Conservation (phyloP, 2,329 filamentous ascomycete species). For the Colletotrichum phormii region DNA sequence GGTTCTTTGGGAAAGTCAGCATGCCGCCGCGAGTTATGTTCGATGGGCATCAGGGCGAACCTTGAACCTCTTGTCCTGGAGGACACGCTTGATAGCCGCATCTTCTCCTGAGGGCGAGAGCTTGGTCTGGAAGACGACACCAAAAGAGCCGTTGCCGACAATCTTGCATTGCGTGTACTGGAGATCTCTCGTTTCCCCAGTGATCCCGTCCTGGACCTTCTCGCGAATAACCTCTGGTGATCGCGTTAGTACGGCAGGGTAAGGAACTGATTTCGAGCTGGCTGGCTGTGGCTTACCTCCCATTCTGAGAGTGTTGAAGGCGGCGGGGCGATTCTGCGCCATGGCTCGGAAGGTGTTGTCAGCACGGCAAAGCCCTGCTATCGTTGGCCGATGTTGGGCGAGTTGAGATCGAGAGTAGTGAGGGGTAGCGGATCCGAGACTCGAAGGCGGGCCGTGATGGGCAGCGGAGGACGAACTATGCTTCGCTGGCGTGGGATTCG, state of each 20-base stretch:
- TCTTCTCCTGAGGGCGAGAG: conserved; percentile 97
- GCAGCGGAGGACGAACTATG: conserved; percentile 39
- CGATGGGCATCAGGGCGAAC: conserved; percentile 57
- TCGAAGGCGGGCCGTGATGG: conserved; percentile 51
- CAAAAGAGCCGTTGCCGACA: conserved; percentile 98
- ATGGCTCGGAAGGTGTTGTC: conserved; percentile 58
- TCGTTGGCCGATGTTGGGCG: conserved; percentile 35
- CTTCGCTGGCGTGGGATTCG: conserved; percentile 8
- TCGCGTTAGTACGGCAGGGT: conserved; percentile 10
- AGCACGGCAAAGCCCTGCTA: conserved; percentile 37
- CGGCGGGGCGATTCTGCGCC: conserved; percentile 92
- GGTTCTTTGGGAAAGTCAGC: conserved; percentile 73
- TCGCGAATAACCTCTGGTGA: conserved; percentile 92
- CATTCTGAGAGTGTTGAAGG: conserved; percentile 91
- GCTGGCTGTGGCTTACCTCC: conserved; percentile 77
- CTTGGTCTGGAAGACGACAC: conserved; percentile 99
- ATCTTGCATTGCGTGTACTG: conserved; percentile 99
- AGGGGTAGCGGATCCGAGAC: conserved; percentile 44
- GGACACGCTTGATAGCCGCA: conserved; percentile 97
- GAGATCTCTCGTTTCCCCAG: conserved; percentile 95
- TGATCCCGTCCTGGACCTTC: conserved; percentile 98
- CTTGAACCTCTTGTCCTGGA: conserved; percentile 99
- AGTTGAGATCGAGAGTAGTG: conserved; percentile 41
- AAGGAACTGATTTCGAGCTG: conserved; percentile 30
- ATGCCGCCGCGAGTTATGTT: neutral